phyloP scores from a whole-genome alignment of 2,329 filamentous ascomycete genomes.

The Neurospora sp. region DNA sequence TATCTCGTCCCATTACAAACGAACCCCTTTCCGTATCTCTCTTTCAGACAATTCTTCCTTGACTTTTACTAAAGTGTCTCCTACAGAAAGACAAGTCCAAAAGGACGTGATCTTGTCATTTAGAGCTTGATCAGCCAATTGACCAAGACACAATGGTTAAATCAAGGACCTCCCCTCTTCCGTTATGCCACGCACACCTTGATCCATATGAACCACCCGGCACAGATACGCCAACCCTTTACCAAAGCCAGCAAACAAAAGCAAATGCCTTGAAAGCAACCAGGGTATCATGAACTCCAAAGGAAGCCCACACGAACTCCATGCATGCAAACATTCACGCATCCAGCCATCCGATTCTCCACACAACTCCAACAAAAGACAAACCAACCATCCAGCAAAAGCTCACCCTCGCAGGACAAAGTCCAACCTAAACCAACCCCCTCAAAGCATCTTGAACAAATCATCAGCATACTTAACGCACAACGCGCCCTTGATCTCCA shows the following conservation, averaged over 20 bases:
- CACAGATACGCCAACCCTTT: background rate
- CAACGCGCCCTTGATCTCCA: slow-evolving; percentile 9
- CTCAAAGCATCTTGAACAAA: slow-evolving; percentile 12
- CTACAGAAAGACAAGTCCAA: too few relatives aligned
- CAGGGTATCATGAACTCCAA: background rate
- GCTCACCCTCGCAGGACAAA: background rate
- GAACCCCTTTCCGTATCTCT: background rate
- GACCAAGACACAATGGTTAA: too few relatives aligned
- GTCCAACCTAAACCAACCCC: background rate
- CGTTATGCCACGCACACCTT: too few relatives aligned
- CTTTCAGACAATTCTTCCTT: background rate
- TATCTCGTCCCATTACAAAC: background rate
- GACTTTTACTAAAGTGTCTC: background rate
- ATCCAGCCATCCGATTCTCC: background rate
- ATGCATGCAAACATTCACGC: background rate
- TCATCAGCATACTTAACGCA: slow-evolving; percentile 13
- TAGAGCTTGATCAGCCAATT: too few relatives aligned
- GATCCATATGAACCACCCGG: too few relatives aligned
- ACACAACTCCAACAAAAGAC: background rate
- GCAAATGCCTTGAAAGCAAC: background rate
- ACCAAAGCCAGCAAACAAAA: background rate
- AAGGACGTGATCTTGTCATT: too few relatives aligned
- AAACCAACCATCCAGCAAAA: background rate
- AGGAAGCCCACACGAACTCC: background rate
- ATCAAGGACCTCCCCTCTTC: too few relatives aligned